Evolutionary conservation across 2,329 filamentous ascomycete genomes (phyloP).

Genomic region (Aotearoamyces nothofagi): DNA sequence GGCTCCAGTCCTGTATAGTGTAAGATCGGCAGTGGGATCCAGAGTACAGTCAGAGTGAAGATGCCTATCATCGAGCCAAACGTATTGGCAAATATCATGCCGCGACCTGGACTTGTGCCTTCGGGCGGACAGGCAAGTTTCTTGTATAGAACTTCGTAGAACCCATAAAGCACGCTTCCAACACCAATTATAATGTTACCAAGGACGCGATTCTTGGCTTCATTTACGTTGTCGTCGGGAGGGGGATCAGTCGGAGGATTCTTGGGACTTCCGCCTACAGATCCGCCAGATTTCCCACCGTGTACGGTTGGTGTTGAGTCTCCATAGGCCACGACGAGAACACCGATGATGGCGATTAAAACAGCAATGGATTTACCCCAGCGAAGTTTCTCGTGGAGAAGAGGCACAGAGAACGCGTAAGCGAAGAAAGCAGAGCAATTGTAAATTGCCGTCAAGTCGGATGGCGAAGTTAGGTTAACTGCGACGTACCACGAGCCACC

Average conservation of each 20-base stretch:
- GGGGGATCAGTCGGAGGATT: conserved; percentile 14
- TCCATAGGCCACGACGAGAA: conserved; percentile 91
- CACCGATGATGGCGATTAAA: conserved; percentile 71
- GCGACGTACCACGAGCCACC: conserved; percentile 93
- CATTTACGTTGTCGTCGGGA: conserved; percentile 22
- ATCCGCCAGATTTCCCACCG: conserved; percentile 36
- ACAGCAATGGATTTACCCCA: conserved; percentile 80
- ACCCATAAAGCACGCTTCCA: conserved; percentile 82
- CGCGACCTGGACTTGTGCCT: conserved; percentile 68
- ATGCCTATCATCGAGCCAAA: conserved; percentile 77
- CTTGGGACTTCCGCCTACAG: conserved; percentile 26
- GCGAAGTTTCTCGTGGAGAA: conserved; percentile 73
- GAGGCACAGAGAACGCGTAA: conserved; percentile 86
- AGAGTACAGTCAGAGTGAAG: conserved; percentile 78
- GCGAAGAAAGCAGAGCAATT: conserved; percentile 99
- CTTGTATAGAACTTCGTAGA: conserved; percentile 97
- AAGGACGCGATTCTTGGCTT: conserved; percentile 52
- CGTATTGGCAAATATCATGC: conserved; percentile 88
- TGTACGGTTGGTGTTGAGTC: conserved; percentile 43
- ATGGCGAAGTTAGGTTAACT: conserved; percentile 82
- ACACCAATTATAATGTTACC: conserved; percentile 88
- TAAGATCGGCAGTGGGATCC: conserved; percentile 79
- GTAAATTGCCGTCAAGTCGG: conserved; percentile 94
- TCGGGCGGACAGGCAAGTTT: conserved; percentile 84
- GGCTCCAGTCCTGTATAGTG: conserved; percentile 65